A percentile compares a stretch with the other conserved stretches of the same genome.
These are phyloP conservation scores for Candida pseudocylindracea DNA, from an alignment of 1,139 yeast species.

Conservation along the genomic window DNA sequence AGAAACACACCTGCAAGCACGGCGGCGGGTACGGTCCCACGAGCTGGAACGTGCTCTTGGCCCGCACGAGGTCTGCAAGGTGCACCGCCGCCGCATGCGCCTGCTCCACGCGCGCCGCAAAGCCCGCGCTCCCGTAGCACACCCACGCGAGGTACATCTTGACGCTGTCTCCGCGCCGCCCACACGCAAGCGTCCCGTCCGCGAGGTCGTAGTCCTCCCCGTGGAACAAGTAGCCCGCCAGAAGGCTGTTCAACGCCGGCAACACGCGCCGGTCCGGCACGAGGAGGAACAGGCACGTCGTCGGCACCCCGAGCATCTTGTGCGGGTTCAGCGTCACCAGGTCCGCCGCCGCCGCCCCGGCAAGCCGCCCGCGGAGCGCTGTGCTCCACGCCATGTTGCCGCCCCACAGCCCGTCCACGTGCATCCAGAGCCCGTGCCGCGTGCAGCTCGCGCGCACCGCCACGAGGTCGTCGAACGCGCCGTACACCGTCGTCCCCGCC, in stretches of 20 bases:
- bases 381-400: slow-evolving; percentile 57
- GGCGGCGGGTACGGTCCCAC: slow-evolving; percentile 35
- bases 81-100: slow-evolving; percentile 44
- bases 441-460: slow-evolving; percentile 32
- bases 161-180: slow-evolving; percentile 65
- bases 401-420: slow-evolving; percentile 86
- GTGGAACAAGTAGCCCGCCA: slow-evolving; percentile 72
- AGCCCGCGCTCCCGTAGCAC: slow-evolving; percentile 48
- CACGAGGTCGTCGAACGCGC: slow-evolving; percentile 53
- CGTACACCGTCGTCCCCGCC: slow-evolving; percentile 80
- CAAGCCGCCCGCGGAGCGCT: slow-evolving; percentile 20
- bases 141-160: slow-evolving; percentile 68
- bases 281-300: slow-evolving; percentile 62
- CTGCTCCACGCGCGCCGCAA: slow-evolving; percentile 39
- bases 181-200: slow-evolving; percentile 88
- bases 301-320: slow-evolving; percentile 80
- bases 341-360: slow-evolving; percentile 45
- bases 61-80: slow-evolving; percentile 22
- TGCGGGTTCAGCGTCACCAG: slow-evolving; percentile 78
- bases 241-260: slow-evolving; percentile 51
- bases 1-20: slow-evolving; percentile 71
- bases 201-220: slow-evolving; percentile 61
- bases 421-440: slow-evolving; percentile 43
- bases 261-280: slow-evolving; percentile 46
- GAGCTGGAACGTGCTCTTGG: slow-evolving; percentile 21